Conservation (phyloP, 805 yeast species). For the Lachancea quebecensis region DNA sequence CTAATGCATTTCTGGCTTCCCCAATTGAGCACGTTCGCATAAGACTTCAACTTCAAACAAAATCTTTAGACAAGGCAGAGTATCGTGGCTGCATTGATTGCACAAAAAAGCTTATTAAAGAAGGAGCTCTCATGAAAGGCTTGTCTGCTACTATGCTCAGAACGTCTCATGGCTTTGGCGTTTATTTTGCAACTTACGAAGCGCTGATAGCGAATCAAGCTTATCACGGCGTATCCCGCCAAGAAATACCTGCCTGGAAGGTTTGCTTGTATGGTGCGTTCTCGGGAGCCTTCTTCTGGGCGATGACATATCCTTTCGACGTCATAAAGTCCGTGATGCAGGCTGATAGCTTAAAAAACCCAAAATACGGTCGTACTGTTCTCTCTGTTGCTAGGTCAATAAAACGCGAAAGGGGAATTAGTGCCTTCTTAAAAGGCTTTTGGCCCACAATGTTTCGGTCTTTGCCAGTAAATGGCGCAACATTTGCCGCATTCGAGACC, state of each 20-base stretch:
- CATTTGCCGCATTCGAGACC: constrained; percentile 87
- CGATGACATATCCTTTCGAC: constrained; percentile 78
- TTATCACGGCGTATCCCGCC: constrained; percentile 41
- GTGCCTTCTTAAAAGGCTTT: constrained; percentile 87
- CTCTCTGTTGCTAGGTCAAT: constrained; percentile 53
- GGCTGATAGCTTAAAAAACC: constrained; percentile 55
- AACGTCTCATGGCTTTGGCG: constrained; percentile 84
- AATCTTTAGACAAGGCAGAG: constrained; percentile 32
- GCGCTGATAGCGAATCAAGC: constrained; percentile 59
- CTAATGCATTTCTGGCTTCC: constrained; percentile 82
- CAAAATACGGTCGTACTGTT: constrained; percentile 52
- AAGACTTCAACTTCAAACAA: constrained; percentile 70
- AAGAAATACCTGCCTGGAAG: constrained; percentile 81
- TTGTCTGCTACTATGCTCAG: constrained; percentile 73
- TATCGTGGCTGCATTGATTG: constrained; percentile 47
- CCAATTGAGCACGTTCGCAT: constrained; percentile 96
- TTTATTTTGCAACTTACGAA: constrained; percentile 85
- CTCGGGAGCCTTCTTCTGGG: constrained; percentile 88
- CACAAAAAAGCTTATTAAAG: constrained; percentile 42
- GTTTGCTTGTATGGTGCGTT: constrained; percentile 83
- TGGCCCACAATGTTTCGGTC: constrained; percentile 91
- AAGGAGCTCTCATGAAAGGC: constrained; percentile 71
- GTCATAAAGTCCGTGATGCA: constrained; percentile 87
- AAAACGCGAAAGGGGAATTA: constrained; percentile 51
- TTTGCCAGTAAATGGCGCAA: constrained; percentile 97